These are phyloP conservation scores for Penstemon davidsonii DNA, from an alignment of 257 asterid species.

Conservation along the genomic window DNA sequence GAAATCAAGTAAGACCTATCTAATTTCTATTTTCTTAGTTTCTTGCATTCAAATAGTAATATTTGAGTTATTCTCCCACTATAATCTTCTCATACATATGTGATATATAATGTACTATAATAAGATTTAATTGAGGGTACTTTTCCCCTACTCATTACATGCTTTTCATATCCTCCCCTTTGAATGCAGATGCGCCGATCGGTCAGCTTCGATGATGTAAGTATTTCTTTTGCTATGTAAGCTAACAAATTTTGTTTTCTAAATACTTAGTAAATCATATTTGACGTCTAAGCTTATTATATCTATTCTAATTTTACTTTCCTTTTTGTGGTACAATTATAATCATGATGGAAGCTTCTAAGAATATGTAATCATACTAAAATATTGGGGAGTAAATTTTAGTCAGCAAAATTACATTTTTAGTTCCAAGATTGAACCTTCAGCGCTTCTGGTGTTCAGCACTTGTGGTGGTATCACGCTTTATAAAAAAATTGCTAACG, in stretches of 20 bases:
- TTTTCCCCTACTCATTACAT: not conserved
- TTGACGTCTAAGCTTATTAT: too few species aligned
- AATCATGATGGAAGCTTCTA: too few species aligned
- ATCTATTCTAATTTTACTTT: too few species aligned
- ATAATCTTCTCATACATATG: not conserved
- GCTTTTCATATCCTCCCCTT: not conserved
- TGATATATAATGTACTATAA: not conserved
- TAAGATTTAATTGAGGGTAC: not conserved
- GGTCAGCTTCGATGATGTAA: constrained; percentile 27
- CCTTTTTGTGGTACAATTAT: too few species aligned
- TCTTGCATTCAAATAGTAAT: not conserved
- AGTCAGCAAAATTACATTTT: too few species aligned
- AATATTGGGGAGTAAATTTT: too few species aligned
- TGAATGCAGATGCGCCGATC: constrained; percentile 27
- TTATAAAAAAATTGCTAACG: too few species aligned
- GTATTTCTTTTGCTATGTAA: not conserved
- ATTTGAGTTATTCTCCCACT: not conserved
- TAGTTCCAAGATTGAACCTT: too few species aligned
- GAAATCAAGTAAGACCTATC: constrained; percentile 39
- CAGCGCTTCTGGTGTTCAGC: too few species aligned
- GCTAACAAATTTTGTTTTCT: not conserved
- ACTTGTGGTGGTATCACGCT: too few species aligned
- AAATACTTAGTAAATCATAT: not conserved
- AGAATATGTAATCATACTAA: too few species aligned
- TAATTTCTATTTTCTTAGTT: not conserved